phyloP scores from a whole-genome alignment of 148 eudicot genomes.

The Rhododendron kiyosumense region DNA sequence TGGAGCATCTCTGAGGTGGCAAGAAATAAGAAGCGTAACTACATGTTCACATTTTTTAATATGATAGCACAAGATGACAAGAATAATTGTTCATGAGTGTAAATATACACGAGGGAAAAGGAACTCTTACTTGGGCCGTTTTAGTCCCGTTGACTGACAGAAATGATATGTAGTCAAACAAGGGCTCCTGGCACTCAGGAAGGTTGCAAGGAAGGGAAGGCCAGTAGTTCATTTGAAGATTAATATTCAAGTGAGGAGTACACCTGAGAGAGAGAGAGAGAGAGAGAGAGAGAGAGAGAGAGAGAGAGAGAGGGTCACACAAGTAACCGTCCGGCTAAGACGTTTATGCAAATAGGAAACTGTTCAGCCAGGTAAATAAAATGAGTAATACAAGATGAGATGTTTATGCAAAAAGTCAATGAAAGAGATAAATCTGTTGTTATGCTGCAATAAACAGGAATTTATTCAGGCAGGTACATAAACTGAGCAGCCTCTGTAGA shows the following conservation, averaged over 20 bases:
- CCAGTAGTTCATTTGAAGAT: slow-evolving; percentile 98
- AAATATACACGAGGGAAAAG: neutral
- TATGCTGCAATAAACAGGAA: neutral
- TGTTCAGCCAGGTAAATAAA: neutral
- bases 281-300: neutral
- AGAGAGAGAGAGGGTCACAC: neutral
- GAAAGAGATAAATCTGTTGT: neutral
- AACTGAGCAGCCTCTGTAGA: neutral
- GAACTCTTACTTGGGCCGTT: slow-evolving; percentile 51
- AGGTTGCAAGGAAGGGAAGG: slow-evolving; percentile 80
- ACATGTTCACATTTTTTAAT: neutral
- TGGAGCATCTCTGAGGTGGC: neutral
- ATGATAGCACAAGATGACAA: neutral
- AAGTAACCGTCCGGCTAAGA: neutral
- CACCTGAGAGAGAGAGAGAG: slow-evolving; percentile 21
- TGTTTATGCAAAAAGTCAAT: neutral
- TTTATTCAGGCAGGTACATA: neutral
- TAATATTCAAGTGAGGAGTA: slow-evolving; percentile 88
- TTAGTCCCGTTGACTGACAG: slow-evolving; percentile 60
- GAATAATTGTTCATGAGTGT: neutral
- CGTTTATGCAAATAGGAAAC: neutral
- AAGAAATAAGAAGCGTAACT: neutral
- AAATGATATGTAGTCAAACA: slow-evolving; percentile 55
- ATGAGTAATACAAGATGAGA: neutral
- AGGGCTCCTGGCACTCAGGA: slow-evolving; percentile 71